Conservation (phyloP, 2,329 filamentous ascomycete genomes). For the Aciculosporium take region DNA sequence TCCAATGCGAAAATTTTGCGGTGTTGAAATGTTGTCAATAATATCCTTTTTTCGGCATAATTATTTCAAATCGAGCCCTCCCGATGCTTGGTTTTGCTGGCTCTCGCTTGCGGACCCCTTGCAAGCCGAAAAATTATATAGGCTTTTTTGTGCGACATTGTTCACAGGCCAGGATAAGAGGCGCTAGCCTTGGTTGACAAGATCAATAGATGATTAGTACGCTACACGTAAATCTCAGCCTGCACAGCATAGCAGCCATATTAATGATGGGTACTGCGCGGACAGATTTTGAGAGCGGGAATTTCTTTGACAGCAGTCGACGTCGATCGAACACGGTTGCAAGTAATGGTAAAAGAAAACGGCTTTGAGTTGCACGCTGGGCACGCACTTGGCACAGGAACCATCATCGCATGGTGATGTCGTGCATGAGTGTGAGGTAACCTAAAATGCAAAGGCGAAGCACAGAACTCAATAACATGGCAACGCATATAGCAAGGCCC, state of each 20-base stretch:
- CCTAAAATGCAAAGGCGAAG: neutral
- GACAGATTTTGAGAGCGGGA: neutral
- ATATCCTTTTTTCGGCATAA: neutral
- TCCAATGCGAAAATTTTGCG: neutral
- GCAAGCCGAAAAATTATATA: neutral
- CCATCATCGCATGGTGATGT: neutral
- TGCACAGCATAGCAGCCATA: neutral
- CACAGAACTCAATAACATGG: neutral
- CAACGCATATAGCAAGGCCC: neutral
- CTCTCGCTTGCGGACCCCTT: conserved; percentile 1
- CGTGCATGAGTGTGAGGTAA: neutral
- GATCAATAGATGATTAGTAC: neutral
- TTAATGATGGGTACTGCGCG: neutral
- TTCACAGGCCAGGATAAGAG: neutral
- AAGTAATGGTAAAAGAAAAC: too few relatives aligned
- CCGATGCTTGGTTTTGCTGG: neutral
- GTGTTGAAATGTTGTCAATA: neutral
- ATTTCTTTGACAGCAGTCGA: neutral
- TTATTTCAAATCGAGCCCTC: neutral
- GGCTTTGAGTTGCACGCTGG: neutral
- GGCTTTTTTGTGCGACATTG: neutral
- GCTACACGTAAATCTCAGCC: neutral
- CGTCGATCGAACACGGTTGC: neutral
- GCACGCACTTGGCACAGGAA: neutral
- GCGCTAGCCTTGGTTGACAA: neutral